Conservation (phyloP, 768 basidiomycete genomes). For the Rhizopogon sp. region DNA sequence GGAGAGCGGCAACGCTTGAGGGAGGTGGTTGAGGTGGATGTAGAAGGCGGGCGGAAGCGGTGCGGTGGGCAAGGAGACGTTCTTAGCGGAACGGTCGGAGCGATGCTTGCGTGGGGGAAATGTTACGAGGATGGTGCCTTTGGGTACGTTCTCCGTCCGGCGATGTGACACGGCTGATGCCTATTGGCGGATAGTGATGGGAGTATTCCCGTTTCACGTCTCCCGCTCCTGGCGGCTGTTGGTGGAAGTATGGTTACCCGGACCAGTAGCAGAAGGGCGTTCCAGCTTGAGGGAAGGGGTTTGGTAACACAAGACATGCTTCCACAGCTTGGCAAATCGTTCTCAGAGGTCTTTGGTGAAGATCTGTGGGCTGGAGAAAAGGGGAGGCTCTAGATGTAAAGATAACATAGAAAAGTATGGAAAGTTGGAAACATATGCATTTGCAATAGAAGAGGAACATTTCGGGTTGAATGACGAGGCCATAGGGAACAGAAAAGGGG, state of each 20-base stretch:
- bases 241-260: conserved; percentile 89
- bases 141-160: conserved; percentile 46
- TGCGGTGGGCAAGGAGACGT: conserved; percentile 98
- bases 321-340: conserved; percentile 59
- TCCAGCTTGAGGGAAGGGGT: conserved; percentile 67
- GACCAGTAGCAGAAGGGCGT: conserved; percentile 73
- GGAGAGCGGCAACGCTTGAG: conserved; percentile 47
- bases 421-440: neutral
- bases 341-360: conserved; percentile 66
- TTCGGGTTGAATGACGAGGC: neutral
- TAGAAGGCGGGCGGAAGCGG: conserved; percentile 80
- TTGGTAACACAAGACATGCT: conserved; percentile 82
- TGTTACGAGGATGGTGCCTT: conserved; percentile 85
- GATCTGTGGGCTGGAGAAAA: conserved; percentile 35
- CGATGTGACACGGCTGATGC: neutral
- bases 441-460: neutral
- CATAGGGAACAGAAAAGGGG: too few relatives aligned
- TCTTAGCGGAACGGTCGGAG: conserved; percentile 80
- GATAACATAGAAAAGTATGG: neutral
- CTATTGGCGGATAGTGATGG: conserved; percentile 37
- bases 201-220: conserved; percentile 49
- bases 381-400: conserved; percentile 30
- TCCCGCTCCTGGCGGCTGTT: conserved; percentile 82
- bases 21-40: conserved; percentile 62
- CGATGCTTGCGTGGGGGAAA: conserved; percentile 92